phyloP scores from a whole-genome alignment of 495 filamentous ascomycete genomes.

The Penicillium arizonense region DNA sequence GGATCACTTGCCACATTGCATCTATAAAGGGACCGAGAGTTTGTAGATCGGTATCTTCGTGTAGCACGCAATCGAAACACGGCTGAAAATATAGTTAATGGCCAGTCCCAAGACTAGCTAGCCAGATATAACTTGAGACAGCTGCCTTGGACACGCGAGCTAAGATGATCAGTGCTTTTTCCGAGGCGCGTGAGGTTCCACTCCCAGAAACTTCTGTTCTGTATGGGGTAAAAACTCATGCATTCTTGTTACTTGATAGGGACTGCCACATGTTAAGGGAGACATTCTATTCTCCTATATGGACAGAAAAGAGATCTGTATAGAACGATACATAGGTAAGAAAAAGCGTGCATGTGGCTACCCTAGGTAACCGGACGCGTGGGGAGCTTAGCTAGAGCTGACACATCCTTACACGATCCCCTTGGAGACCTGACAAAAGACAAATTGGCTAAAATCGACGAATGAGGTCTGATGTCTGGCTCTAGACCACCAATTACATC shows the following conservation, averaged over 20 bases:
- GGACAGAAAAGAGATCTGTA: no score
- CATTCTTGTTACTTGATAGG: constrained; percentile 17
- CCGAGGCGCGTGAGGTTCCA: constrained; percentile 1
- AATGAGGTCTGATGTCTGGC: background rate
- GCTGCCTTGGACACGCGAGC: background rate
- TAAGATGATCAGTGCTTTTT: background rate
- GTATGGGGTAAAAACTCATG: constrained; percentile 14
- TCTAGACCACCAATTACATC: constrained; percentile 21
- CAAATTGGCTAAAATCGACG: background rate
- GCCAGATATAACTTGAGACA: no score
- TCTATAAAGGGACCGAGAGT: background rate
- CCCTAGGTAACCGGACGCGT: background rate
- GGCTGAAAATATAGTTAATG: no score
- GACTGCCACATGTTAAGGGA: constrained; percentile 2
- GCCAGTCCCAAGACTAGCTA: no score
- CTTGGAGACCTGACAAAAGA: background rate
- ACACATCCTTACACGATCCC: background rate
- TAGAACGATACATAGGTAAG: no score
- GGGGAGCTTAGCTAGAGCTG: constrained; percentile 1
- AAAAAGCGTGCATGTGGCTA: no score
- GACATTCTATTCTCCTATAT: background rate
- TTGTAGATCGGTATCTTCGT: no score
- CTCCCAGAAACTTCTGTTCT: constrained; percentile 13
- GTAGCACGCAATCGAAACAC: background rate
- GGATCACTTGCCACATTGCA: constrained; percentile 8